Conservation (phyloP, 139 green algal genomes). For the Zygnema cylindricum region DNA sequence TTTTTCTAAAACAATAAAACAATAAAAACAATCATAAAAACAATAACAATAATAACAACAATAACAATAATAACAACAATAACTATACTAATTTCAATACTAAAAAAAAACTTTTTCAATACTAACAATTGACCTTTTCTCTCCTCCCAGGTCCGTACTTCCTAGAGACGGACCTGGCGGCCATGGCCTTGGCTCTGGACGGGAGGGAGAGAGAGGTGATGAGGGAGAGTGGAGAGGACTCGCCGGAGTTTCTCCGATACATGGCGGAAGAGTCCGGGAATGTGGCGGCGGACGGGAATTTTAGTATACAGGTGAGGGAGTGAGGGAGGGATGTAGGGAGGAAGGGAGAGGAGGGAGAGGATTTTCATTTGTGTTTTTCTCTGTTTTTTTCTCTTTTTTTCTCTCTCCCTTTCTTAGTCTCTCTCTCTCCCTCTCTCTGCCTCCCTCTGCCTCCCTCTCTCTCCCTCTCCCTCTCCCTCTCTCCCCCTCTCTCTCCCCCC, state of each 20-base stretch:
- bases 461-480: not conserved
- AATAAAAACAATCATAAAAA: no score
- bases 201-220: slow-evolving; percentile 75
- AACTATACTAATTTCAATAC: not conserved
- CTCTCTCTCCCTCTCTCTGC: not conserved
- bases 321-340: not conserved
- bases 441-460: not conserved
- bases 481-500: not conserved
- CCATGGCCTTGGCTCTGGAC: slow-evolving; percentile 83
- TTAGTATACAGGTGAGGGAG: slow-evolving; percentile 76
- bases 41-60: not conserved
- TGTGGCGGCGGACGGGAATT: slow-evolving; percentile 81
- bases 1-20: no score
- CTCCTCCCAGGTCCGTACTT: slow-evolving; percentile 83
- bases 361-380: not conserved
- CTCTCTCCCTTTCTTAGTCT: not conserved
- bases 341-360: not conserved
- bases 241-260: slow-evolving; percentile 65
- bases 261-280: slow-evolving; percentile 74
- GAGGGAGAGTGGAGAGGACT: slow-evolving; percentile 66
- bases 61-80: not conserved
- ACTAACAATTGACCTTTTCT: slow-evolving; percentile 10
- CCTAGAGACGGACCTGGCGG: slow-evolving; percentile 73
- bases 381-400: not conserved
- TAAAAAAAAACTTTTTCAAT: not conserved